Evolutionary conservation across 176 grass and related monocot species (phyloP), one percentile per base, ranked within the genome.

Genomic region (Avena sativa): DNA sequence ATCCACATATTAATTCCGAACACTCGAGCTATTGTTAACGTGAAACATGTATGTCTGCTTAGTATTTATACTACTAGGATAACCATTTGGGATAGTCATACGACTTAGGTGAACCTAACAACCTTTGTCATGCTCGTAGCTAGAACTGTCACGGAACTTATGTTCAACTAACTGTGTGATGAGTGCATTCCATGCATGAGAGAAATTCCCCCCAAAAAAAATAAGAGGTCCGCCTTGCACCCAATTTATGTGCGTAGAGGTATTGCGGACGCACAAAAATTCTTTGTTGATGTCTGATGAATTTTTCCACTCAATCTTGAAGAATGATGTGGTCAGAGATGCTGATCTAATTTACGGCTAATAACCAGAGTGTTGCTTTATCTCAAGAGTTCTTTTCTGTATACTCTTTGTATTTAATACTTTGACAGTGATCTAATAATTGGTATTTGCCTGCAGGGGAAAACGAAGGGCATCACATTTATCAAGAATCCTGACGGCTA

Each of bases 401-500:
- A 34, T 34, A 34, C 32, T 34, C 32, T 34, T 34, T 34, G 32
- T 34, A 34, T 34, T 34, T 34, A 34, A 34, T 34, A 34, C 32
- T 34, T 34, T 34, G 32, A 34, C 32, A 34, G 32, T 34, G 32
- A 34, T 34, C 32, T 34, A 34, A 34, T 34, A 34, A 34, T 34
- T 34, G 32, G 32, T 17, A 6, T 79, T 86, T 84, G 50, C 32
- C 17, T 88, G 79, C 84, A 98, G 96, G 93, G 9, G 32, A 93
- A 94, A 94, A 94, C 96, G 89, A 98, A 96, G 90, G 96, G 93
- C 36, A 96, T 98, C 32, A 92, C 96, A 34, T 34, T 34, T 34
- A 34, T 34, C 32, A 34, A 34, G 32, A 3, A 34, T 34, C 32
- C 32, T 34, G 32, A 34, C 2, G 32, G 32, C 32, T 34, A 34